Evolutionary conservation across 805 yeast species (phyloP).

Genomic region (Monosporozyma yasuniensis): DNA sequence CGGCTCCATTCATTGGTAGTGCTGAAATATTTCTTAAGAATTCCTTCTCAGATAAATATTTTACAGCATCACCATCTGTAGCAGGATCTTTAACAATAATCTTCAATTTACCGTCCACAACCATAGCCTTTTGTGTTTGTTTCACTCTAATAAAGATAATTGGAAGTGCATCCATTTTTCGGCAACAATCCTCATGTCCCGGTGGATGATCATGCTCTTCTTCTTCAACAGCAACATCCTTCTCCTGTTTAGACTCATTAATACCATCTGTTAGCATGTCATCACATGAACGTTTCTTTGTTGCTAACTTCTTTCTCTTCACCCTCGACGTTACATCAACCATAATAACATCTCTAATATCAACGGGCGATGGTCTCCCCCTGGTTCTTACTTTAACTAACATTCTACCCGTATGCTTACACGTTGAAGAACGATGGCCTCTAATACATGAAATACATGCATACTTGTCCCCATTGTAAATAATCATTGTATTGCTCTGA

Average conservation of each 20-base stretch:
- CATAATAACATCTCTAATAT: constrained; percentile 30
- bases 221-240: not conserved
- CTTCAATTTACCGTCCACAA: constrained; percentile 23
- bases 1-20: not conserved
- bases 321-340: constrained; percentile 26
- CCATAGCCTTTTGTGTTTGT: constrained; percentile 21
- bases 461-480: constrained; percentile 69
- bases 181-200: constrained; percentile 8
- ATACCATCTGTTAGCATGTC: not conserved
- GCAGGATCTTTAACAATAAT: constrained; percentile 10
- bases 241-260: not conserved
- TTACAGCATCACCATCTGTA: constrained; percentile 1
- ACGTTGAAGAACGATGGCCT: constrained; percentile 84
- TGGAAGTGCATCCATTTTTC: constrained; percentile 24
- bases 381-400: constrained; percentile 80
- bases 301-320: constrained; percentile 2
- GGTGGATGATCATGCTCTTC: not conserved
- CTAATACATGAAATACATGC: constrained; percentile 83
- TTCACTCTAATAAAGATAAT: constrained; percentile 22
- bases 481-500: constrained; percentile 42
- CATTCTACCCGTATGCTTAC: constrained; percentile 73
- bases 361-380: constrained; percentile 66
- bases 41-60: constrained; percentile 23
- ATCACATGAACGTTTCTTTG: not conserved
- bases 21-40: constrained; percentile 12